Conservation (phyloP, 768 basidiomycete genomes). For the Russula ochroleuca region DNA sequence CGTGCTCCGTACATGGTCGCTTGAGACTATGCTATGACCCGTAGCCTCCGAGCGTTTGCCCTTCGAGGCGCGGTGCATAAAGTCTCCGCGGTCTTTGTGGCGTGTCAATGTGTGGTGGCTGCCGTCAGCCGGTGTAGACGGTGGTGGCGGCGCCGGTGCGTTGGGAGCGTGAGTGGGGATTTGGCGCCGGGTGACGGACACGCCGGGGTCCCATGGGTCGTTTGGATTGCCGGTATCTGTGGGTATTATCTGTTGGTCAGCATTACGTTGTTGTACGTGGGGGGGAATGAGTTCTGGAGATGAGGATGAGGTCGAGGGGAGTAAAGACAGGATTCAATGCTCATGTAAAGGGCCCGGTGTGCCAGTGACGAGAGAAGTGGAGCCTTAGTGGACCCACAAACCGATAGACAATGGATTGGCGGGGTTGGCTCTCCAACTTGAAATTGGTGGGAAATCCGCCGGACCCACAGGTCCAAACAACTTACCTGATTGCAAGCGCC, state of each 20-base stretch:
- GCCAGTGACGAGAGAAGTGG: neutral
- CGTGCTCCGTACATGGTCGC: neutral
- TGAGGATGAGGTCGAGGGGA: neutral
- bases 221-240: neutral
- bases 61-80: neutral
- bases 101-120: neutral
- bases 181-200: slow-evolving; percentile 4
- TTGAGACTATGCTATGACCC: neutral
- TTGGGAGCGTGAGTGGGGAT: neutral
- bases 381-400: slow-evolving; percentile 27
- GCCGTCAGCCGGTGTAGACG: neutral
- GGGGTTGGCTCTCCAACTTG: neutral
- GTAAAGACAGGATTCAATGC: neutral
- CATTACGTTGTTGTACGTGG: slow-evolving; percentile 13
- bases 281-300: neutral
- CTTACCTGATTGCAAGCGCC: slow-evolving; percentile 23
- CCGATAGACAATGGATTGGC: slow-evolving; percentile 17
- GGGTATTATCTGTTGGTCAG: slow-evolving; percentile 6
- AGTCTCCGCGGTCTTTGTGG: slow-evolving; percentile 7
- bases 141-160: slow-evolving; percentile 1
- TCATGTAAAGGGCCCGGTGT: neutral
- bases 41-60: neutral
- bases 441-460: slow-evolving; percentile 9
- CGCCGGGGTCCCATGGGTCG: slow-evolving; percentile 13
- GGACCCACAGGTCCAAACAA: slow-evolving; percentile 28